These are phyloP conservation scores for Phellopilus nigrolimitatus DNA, from an alignment of 1,284 basidiomycete genomes.

Conservation along the genomic window DNA sequence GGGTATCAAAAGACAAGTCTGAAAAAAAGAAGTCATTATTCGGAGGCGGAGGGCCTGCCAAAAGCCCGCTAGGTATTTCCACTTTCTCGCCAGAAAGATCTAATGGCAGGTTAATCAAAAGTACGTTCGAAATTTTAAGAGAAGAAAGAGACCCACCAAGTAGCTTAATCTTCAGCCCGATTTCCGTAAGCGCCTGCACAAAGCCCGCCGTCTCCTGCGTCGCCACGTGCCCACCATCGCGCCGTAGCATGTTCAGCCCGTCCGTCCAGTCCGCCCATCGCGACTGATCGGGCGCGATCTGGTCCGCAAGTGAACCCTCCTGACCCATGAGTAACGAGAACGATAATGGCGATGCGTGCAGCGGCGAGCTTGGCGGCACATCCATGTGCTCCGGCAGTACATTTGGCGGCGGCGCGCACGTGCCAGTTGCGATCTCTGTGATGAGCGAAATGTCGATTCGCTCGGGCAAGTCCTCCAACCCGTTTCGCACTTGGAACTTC, in stretches of 20 bases:
- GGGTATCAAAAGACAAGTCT: constrained; percentile 39
- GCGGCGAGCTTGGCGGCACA: constrained; percentile 43
- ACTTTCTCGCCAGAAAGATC: constrained; percentile 89
- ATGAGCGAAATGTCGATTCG: constrained; percentile 77
- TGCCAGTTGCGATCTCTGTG: constrained; percentile 74
- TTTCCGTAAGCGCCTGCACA: constrained; percentile 84
- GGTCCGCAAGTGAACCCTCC: constrained; percentile 77
- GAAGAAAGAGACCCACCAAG: constrained; percentile 52
- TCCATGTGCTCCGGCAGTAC: constrained; percentile 52
- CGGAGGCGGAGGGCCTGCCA: constrained; percentile 66
- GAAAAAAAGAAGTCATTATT: constrained; percentile 89
- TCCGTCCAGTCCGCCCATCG: constrained; percentile 96
- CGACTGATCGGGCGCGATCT: constrained; percentile 80
- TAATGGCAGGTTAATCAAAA: constrained; percentile 29
- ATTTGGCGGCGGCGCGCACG: constrained; percentile 66
- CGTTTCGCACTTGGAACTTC: constrained; percentile 73
- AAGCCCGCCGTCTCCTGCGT: constrained; percentile 84
- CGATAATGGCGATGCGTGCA: constrained; percentile 63
- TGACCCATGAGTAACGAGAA: constrained; percentile 77
- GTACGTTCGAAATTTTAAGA: background rate
- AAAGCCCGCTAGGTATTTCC: constrained; percentile 80
- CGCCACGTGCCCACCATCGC: constrained; percentile 74
- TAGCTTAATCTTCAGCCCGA: constrained; percentile 91
- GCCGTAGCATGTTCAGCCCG: constrained; percentile 83
- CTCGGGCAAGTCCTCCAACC: constrained; percentile 83